phyloP scores from a whole-genome alignment of 2,329 filamentous ascomycete species.

The Monosporascus sp. region DNA sequence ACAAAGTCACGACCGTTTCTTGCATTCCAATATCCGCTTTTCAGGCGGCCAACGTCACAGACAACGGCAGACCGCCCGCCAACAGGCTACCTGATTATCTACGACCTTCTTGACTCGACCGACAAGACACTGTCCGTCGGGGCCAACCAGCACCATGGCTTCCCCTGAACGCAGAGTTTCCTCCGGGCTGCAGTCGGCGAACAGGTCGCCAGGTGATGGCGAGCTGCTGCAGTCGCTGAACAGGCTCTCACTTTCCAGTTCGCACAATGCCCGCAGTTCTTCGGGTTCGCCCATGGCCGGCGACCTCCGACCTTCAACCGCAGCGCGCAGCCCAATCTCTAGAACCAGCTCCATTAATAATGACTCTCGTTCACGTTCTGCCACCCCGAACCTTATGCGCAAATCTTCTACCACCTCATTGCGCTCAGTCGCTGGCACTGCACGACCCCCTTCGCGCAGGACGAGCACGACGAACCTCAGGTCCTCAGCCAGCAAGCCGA shows the following conservation, averaged over 20 bases:
- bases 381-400: slow-evolving; percentile 46
- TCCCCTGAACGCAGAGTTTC: slow-evolving; percentile 13
- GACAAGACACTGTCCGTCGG: too few species aligned
- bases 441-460: slow-evolving; percentile 39
- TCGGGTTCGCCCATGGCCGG: slow-evolving; percentile 24
- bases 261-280: slow-evolving; percentile 22
- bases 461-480: slow-evolving; percentile 41
- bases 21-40: too few species aligned
- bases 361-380: slow-evolving; percentile 36
- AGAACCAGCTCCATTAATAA: slow-evolving; percentile 23
- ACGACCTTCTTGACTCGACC: not conserved
- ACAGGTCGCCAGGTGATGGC: slow-evolving; percentile 10
- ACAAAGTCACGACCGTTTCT: too few species aligned
- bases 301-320: slow-evolving; percentile 26
- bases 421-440: slow-evolving; percentile 40
- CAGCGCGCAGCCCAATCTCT: slow-evolving; percentile 39
- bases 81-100: not conserved
- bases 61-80: too few species aligned
- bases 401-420: slow-evolving; percentile 56
- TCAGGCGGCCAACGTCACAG: too few species aligned
- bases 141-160: slow-evolving; percentile 13
- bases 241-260: slow-evolving; percentile 32
- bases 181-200: slow-evolving; percentile 10
- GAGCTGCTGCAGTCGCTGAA: slow-evolving; percentile 23
- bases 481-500: slow-evolving; percentile 31